A percentile compares a stretch with the other conserved stretches of the same genome.
These are phyloP conservation scores for Volvox reticuliferus DNA, from an alignment of 139 green algal species.

Conservation along the genomic window DNA sequence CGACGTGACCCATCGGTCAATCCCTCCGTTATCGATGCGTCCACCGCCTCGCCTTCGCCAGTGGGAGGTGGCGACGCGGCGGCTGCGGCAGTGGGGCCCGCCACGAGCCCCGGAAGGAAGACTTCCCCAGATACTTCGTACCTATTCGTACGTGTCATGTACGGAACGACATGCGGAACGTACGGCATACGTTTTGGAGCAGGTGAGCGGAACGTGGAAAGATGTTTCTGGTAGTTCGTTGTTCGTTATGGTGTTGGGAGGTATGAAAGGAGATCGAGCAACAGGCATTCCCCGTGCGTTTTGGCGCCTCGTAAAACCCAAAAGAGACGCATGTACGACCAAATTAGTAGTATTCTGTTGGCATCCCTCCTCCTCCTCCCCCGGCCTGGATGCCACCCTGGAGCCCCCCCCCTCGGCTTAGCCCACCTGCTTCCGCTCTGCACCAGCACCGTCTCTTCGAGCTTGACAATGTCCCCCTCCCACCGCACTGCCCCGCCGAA, in stretches of 20 bases:
- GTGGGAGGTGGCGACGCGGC: background rate
- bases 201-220: too few species aligned
- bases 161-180: too few species aligned
- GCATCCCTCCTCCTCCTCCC: background rate
- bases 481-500: slow-evolving; percentile 68
- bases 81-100: background rate
- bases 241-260: too few species aligned
- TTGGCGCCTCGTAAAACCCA: too few species aligned
- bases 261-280: too few species aligned
- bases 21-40: background rate
- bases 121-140: slow-evolving; percentile 57
- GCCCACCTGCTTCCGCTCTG: slow-evolving; percentile 67
- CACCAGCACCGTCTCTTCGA: slow-evolving; percentile 85
- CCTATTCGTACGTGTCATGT: slow-evolving; percentile 1
- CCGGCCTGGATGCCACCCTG: background rate
- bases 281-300: too few species aligned
- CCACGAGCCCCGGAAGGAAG: slow-evolving; percentile 47
- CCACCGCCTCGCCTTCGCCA: background rate
- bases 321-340: too few species aligned
- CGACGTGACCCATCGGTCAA: too few species aligned
- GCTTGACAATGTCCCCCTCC: slow-evolving; percentile 88
- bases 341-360: too few species aligned
- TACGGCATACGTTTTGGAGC: too few species aligned
- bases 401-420: background rate
- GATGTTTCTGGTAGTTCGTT: too few species aligned